phyloP scores from a whole-genome alignment of 495 filamentous ascomycete genomes.

The Beverwykella pulmonaria region DNA sequence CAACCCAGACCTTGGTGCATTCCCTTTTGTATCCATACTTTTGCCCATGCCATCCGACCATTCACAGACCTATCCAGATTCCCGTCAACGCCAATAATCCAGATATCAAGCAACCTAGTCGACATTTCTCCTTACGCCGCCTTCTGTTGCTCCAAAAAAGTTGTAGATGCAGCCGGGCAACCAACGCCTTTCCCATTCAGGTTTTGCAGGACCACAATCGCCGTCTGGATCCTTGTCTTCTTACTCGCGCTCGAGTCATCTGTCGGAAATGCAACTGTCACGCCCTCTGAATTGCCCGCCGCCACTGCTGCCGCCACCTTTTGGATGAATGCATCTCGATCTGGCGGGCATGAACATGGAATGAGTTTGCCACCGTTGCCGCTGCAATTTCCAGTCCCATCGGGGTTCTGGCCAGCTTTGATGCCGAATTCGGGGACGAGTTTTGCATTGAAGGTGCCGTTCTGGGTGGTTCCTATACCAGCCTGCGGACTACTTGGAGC shows the following conservation, averaged over 20 bases:
- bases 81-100: neutral
- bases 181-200: constrained; percentile 16
- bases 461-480: neutral
- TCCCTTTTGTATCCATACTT: neutral
- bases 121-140: neutral
- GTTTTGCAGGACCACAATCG: constrained; percentile 16
- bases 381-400: constrained; percentile 19
- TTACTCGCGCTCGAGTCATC: neutral
- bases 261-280: constrained; percentile 1
- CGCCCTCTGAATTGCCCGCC: constrained; percentile 3
- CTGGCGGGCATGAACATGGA: constrained; percentile 15
- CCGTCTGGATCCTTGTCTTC: constrained; percentile 6
- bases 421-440: constrained; percentile 16
- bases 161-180: constrained; percentile 19
- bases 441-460: neutral
- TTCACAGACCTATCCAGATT: neutral
- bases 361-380: constrained; percentile 4
- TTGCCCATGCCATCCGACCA: neutral
- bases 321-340: constrained; percentile 2
- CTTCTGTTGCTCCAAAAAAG: constrained; percentile 13
- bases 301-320: constrained; percentile 1
- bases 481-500: neutral
- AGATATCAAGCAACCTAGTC: neutral
- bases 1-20: too few relatives aligned
- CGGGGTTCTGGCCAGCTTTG: constrained; percentile 6